These are phyloP conservation scores for Sphaceloma murrayae DNA, from an alignment of 2,329 filamentous ascomycete genomes.

Conservation along the genomic window DNA sequence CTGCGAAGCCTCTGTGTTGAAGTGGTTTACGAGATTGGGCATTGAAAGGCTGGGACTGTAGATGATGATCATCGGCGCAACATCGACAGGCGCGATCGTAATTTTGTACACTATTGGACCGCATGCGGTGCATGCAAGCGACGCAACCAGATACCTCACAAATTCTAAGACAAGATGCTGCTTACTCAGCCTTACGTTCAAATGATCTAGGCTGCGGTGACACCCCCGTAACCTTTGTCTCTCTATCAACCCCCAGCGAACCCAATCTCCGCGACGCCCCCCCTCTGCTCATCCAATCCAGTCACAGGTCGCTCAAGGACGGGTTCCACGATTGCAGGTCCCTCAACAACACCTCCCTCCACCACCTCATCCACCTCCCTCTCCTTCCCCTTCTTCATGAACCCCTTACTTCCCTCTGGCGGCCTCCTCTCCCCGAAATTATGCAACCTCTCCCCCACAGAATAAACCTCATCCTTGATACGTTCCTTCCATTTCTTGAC, in stretches of 20 bases:
- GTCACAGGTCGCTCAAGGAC: too few relatives aligned
- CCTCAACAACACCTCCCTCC: neutral
- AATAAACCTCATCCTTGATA: slow-evolving; percentile 88
- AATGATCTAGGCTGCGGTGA: too few relatives aligned
- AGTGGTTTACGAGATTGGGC: too few relatives aligned
- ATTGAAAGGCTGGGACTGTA: too few relatives aligned
- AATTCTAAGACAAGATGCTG: neutral
- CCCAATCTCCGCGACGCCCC: too few relatives aligned
- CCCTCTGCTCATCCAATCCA: too few relatives aligned
- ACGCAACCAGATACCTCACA: neutral
- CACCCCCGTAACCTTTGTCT: neutral
- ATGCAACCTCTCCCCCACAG: slow-evolving; percentile 88
- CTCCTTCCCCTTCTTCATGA: slow-evolving; percentile 24
- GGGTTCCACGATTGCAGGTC: too few relatives aligned
- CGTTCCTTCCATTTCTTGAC: slow-evolving; percentile 67
- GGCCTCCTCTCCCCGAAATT: slow-evolving; percentile 65
- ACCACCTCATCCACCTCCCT: neutral
- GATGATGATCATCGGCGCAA: too few relatives aligned
- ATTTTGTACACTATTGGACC: slow-evolving; percentile 17
- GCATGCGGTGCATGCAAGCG: slow-evolving; percentile 17
- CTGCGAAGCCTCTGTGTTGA: too few relatives aligned
- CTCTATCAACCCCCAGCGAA: neutral
- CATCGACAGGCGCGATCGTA: too few relatives aligned
- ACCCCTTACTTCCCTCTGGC: slow-evolving; percentile 26
- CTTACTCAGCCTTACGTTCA: too few relatives aligned